These are phyloP conservation scores for Entrophospora sp. DNA, from an alignment of 192 early-diverging fungal species.

Conservation along the genomic window DNA sequence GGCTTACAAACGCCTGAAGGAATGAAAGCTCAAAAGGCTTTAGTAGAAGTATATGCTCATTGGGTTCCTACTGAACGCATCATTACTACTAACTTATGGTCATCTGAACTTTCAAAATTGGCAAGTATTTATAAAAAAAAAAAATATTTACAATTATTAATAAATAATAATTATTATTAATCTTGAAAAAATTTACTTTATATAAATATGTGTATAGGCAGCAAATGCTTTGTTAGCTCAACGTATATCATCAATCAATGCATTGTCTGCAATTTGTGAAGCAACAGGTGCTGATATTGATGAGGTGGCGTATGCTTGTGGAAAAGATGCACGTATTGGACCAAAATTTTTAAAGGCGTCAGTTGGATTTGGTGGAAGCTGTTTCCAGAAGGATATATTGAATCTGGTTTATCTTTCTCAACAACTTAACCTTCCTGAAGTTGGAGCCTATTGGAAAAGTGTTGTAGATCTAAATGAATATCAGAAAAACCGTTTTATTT, in stretches of 20 bases:
- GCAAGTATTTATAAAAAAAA: slow-evolving; percentile 30
- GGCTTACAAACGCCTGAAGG: slow-evolving; percentile 62
- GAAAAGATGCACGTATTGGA: slow-evolving; percentile 78
- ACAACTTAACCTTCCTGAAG: slow-evolving; percentile 76
- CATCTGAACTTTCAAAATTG: slow-evolving; percentile 90
- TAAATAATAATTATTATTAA: not conserved
- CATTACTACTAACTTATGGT: slow-evolving; percentile 89
- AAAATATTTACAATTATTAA: too few relatives aligned
- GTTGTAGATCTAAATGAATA: slow-evolving; percentile 89
- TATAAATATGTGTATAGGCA: slow-evolving; percentile 55
- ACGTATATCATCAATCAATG: slow-evolving; percentile 87
- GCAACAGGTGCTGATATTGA: slow-evolving; percentile 83
- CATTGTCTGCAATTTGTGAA: slow-evolving; percentile 86
- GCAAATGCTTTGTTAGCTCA: slow-evolving; percentile 91
- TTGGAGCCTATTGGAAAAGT: slow-evolving; percentile 89
- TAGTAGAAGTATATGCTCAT: slow-evolving; percentile 69
- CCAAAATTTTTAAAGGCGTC: slow-evolving; percentile 84
- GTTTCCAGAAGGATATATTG: slow-evolving; percentile 92
- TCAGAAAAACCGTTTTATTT: slow-evolving; percentile 78
- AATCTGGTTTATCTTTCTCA: slow-evolving; percentile 84
- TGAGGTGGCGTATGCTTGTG: slow-evolving; percentile 86
- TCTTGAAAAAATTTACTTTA: not conserved
- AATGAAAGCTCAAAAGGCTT: slow-evolving; percentile 62
- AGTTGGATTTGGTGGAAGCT: slow-evolving; percentile 90
- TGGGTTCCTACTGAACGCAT: slow-evolving; percentile 83